These are phyloP conservation scores for Pharus latifolius DNA, from an alignment of 176 grass and related monocot genomes.

Conservation along the genomic window DNA sequence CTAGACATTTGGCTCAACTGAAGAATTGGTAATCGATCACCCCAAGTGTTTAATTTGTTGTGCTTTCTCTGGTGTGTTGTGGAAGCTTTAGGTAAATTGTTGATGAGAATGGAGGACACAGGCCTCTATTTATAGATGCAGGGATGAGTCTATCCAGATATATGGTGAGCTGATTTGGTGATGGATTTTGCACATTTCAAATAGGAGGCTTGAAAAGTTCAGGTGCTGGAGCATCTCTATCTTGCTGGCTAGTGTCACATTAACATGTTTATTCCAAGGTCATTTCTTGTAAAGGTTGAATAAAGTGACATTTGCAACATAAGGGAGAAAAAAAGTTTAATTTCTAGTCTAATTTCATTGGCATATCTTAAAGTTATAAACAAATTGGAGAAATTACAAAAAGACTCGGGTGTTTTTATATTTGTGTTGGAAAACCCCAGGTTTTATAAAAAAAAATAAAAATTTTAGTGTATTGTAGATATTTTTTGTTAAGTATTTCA, in stretches of 20 bases:
- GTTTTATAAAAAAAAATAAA: no score
- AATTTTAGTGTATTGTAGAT: no score
- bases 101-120: conserved; percentile 13
- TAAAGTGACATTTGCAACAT: no score
- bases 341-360: no score
- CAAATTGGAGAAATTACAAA: no score
- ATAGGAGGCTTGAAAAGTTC: background rate
- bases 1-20: conserved; percentile 39
- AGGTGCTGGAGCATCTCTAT: conserved; percentile 4
- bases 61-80: no score
- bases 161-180: background rate
- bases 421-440: no score
- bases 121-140: conserved; percentile 45
- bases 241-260: background rate
- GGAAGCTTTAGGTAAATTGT: no score
- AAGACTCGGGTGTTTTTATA: no score
- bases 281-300: conserved; percentile 8
- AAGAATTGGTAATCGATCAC: background rate
- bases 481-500: no score
- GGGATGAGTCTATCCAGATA: conserved; percentile 6
- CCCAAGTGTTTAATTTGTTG: background rate
- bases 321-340: no score
- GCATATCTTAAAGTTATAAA: no score
- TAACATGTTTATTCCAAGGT: background rate
- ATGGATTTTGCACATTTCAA: conserved; percentile 17